Base-by-base conservation (phyloP, 176 grass and related monocot species). In the Aegilops speltoides region DNA sequence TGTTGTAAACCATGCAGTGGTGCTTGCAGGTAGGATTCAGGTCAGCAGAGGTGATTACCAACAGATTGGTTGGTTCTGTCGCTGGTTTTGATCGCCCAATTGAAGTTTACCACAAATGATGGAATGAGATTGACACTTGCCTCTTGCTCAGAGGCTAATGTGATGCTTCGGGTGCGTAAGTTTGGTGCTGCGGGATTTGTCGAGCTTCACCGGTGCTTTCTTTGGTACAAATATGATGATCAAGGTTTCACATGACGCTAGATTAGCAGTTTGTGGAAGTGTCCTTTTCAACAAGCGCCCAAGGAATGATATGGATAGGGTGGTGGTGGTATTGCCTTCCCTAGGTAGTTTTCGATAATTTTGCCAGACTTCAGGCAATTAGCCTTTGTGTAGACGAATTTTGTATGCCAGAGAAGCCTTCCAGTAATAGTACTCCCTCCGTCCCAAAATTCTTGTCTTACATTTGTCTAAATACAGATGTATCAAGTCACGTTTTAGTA, bases 71-170 rank as follows among this genome's bases (percentile, higher is more conserved):
- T 32, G 92, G 94, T 56, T 50, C 94, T 0, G 94, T 83, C 38
- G 76, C 78, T 84, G 97, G 97, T 80, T 99, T 99, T 86, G 90
- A 96, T 31, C 89, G 97, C 25, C 89, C 97, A 76, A 86, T 99
- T 45, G 67, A 93, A 87, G 90, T 88, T 72, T 99, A 91, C 40
- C 77, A 62, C 56, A 96, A 99, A 86, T 99, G 87, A 98, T 90
- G 61, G n/a, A 62, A 14, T 22, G 75, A 1, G 38, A 76, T 79
- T 28, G 37, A 17, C 31, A 40, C 45, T 64, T 48, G 14, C 64
- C 17, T 60, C 38, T 26, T 65, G 33, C 14, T 22, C 36, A 76
- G 65, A 83, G 64, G 59, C 54, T 23, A 64, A 12, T n/a, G 80
- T 19, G n/a, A 69, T 75, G 75, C n/a, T 68, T 84, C 6, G 78